These are phyloP conservation scores for Vigna unguiculata DNA, from an alignment of 306 rosid species.

Conservation along the genomic window DNA sequence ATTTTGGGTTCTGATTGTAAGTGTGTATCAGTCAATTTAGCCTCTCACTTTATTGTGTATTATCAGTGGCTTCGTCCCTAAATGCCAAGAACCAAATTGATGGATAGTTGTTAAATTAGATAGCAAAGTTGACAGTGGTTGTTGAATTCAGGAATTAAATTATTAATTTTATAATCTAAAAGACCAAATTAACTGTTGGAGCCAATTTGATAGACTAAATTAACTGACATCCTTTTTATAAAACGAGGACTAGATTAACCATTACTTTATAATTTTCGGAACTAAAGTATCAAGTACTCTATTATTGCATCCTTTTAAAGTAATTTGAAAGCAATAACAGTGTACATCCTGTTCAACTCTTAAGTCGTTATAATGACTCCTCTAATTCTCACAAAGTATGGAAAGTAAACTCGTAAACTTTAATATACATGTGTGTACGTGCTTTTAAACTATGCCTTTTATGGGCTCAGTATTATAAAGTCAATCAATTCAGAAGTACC, in stretches of 20 bases:
- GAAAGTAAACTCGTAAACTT: neutral
- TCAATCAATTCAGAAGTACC: slow-evolving; percentile 11
- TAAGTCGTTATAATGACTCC: neutral
- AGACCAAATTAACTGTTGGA: no score
- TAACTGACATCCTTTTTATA: neutral
- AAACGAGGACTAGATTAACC: neutral
- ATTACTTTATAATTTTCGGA: neutral
- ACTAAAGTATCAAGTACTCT: neutral
- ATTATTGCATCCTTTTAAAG: neutral
- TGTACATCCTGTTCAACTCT: neutral
- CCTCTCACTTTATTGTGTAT: no score
- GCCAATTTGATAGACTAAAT: neutral
- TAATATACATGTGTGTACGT: neutral
- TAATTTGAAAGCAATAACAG: slow-evolving; percentile 16
- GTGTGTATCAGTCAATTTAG: neutral
- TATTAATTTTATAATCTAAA: no score
- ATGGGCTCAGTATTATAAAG: no score
- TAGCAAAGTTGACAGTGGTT: neutral
- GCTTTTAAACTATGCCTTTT: no score
- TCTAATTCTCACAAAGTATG: neutral
- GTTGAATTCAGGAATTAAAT: neutral
- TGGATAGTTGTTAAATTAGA: neutral
- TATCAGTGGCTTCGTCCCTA: no score
- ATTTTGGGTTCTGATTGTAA: neutral
- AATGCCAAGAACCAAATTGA: neutral